Evolutionary conservation across 1,284 basidiomycete species (phyloP).

Genomic region (Gomphus bonarii): DNA sequence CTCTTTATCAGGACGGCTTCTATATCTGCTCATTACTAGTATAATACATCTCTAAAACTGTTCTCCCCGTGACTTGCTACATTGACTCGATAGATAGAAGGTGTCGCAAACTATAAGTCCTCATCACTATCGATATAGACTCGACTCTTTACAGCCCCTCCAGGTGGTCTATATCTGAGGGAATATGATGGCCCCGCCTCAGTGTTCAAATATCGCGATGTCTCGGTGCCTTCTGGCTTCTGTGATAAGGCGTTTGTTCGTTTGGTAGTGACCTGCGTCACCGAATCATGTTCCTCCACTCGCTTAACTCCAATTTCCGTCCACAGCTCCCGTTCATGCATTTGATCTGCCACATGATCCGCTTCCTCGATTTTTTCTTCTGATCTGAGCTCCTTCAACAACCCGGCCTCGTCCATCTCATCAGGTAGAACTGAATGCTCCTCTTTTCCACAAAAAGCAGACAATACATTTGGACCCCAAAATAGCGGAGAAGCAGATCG

Average conservation of each 20-base stretch:
- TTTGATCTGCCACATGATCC: neutral
- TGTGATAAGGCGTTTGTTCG: neutral
- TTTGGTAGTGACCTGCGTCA: neutral
- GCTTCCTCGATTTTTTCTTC: neutral
- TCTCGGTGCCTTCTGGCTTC: neutral
- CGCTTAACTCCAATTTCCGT: neutral
- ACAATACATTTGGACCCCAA: neutral
- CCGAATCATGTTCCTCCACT: neutral
- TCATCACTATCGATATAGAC: constrained; percentile 2
- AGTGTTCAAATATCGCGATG: neutral
- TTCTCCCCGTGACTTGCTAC: no score
- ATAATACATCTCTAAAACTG: no score
- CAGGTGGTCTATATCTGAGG: neutral
- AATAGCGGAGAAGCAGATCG: neutral
- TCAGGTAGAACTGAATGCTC: neutral
- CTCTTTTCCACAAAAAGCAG: neutral
- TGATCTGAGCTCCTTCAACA: neutral
- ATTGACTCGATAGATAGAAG: no score
- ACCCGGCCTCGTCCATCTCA: neutral
- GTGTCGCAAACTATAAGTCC: neutral
- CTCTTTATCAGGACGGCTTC: no score
- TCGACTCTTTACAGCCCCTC: neutral
- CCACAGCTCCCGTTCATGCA: neutral
- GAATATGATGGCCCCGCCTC: neutral
- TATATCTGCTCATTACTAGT: no score